Evolutionary conservation across 257 asterid genomes (phyloP).

Genomic region (Ajuga chamaepitys): DNA sequence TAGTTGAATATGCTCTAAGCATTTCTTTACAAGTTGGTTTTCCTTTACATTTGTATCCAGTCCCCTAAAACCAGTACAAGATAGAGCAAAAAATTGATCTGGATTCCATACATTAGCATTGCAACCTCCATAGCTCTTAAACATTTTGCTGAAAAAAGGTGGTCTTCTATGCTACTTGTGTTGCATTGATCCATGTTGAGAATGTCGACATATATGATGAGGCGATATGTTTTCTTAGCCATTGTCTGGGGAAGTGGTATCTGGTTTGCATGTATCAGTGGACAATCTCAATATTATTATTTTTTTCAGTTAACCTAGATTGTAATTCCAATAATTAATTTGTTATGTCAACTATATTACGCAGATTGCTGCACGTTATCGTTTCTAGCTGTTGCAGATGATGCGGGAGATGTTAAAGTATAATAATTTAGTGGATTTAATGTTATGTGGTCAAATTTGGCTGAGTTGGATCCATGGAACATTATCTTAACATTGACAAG

Average conservation of each 20-base stretch:
- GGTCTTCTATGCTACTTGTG: not conserved
- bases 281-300: not conserved
- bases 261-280: no score
- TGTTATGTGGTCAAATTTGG: not conserved
- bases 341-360: slow-evolving; percentile 8
- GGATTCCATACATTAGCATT: not conserved
- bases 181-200: no score
- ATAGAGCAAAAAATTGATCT: not conserved
- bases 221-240: no score
- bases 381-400: slow-evolving; percentile 93
- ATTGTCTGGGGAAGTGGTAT: no score
- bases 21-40: no score
- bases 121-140: not conserved
- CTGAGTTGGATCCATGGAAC: not conserved
- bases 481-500: not conserved
- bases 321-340: not conserved
- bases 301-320: not conserved
- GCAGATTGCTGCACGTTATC: slow-evolving; percentile 73
- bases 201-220: no score
- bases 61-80: not conserved
- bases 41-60: not conserved
- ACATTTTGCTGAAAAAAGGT: not conserved
- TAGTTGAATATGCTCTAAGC: no score
- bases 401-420: slow-evolving; percentile 95
- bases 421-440: slow-evolving; percentile 1